Base-by-base conservation (phyloP, 345 rosid species). In the Acer negundo region DNA sequence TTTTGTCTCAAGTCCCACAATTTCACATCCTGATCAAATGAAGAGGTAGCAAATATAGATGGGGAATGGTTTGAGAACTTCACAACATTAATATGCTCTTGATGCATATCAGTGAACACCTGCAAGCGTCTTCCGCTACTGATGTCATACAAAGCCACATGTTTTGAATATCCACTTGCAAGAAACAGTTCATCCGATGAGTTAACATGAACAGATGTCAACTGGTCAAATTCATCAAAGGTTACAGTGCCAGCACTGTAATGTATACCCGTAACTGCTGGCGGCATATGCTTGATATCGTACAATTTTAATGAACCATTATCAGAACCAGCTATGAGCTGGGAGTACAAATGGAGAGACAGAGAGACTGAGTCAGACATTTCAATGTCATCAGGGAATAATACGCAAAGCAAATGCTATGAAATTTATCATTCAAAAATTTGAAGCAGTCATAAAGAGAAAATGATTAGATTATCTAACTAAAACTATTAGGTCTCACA, bases 261-360 rank as follows among this genome's bases (percentile, higher is more conserved):
- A 78, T 79, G 80, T 46, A 51, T 59, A 79, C 85, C 84, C 9
- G 79, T 71, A 80, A 77, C 67, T 13, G 84, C 66, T 24, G 89
- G 69, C 53, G 90, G 81, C 51, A 85, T 79, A 80, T 84, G 84
- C 77, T 87, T 86, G 77, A 91, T 85, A 76, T 95, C 93, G 66
- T 89, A 93, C 55, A 95, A 74, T 85, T 87, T 92, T 79, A 95
- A 56, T n/a, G 97, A 89, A 47, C 99, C 99, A 72, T 92, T 90
- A 80, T 90, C 99, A 67, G 99, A 95, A 73, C 99, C 99, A 58
- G 99, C 96, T 81, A 95, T 89, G 78, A 93, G 91, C 99, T 95
- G 90, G 75, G 70, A 79, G 55, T 16, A 80, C 16, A 69, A 26
- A 69, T 49, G n/a, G 8, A 83, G 63, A 31, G 28, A 11, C 8